Evolutionary conservation across 257 asterid species (phyloP), one percentile per base, ranked within the genome.

Genomic region (Plantago elongata): DNA sequence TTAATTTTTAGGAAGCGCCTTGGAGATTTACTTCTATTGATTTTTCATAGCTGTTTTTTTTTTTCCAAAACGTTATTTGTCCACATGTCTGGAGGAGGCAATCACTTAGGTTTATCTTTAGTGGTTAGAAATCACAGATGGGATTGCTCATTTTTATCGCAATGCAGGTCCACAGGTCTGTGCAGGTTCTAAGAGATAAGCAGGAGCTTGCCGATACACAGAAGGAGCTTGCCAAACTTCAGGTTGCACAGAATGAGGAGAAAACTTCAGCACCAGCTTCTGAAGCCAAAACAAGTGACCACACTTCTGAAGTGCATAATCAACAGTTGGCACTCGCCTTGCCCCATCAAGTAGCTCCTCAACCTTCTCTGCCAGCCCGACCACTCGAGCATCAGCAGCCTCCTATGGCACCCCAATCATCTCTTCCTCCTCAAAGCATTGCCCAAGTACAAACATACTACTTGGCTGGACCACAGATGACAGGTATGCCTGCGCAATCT

Each of bases 141-240:
- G 40, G 40, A 34, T 34, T 34, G 2, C 1, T 54, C 9, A 44
- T 51, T 22, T 65, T 11, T 56, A 50, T 42, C 9, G 17, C 12
- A 66, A 62, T 70, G 71, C 80, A 93, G 99, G 97, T 93, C 55
- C 96, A 85, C 68, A 80, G 97, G 79, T 89, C 97, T 49, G 91
- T 93, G 63, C 97, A 89, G 80, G 82, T 87, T 72, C 79, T 93
- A 61, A 77, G 96, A 70, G 99, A 93, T 74, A 93, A 93, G 73
- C 97, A 93, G 77, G 99, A 93, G 74, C 97, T 93, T 66, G 91
- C 91, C 14, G 97, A 89, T 37, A 63, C 97, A 48, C 97, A 89
- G 67, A 89, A 85, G 78, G 99, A 93, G 74, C 89, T 87, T 37
- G 91, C 97, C 60, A 89, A 83, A 78, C 97, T 93, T 78, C 94